Evolutionary conservation across 495 filamentous ascomycete species (phyloP).

Genomic region (Aspergillus mulundensis): DNA sequence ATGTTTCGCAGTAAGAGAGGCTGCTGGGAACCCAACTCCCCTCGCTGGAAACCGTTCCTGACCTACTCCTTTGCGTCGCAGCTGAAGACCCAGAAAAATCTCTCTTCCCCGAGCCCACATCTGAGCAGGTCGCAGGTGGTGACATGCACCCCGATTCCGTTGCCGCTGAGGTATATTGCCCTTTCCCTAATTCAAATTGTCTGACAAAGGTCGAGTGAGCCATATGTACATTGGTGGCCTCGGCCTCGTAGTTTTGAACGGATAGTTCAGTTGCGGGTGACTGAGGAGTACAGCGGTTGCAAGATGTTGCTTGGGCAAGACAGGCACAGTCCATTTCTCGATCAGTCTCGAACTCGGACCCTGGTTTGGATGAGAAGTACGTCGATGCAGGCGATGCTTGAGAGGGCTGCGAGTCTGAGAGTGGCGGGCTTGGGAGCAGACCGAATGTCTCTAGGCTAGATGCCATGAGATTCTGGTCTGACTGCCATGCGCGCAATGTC

Average conservation of each 20-base stretch:
- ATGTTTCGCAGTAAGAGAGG: conserved; percentile 40
- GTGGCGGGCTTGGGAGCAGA: conserved; percentile 39
- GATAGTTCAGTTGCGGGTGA: conserved; percentile 3
- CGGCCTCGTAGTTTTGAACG: conserved; percentile 13
- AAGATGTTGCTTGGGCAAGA: conserved; percentile 2
- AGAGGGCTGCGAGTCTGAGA: conserved; percentile 34
- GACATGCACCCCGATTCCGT: conserved; percentile 9
- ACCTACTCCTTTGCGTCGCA: conserved; percentile 30
- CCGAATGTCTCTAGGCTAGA: conserved; percentile 36
- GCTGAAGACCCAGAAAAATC: conserved; percentile 17
- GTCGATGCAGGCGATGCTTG: conserved; percentile 29
- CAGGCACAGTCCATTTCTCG: conserved; percentile 6
- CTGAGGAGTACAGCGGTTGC: conserved; percentile 16
- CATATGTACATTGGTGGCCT: conserved; percentile 34
- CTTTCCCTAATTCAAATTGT: conserved; percentile 25
- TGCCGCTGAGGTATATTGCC: conserved; percentile 13
- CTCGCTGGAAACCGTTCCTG: conserved; percentile 40
- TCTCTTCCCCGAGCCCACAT: conserved; percentile 11
- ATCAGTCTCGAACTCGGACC: conserved; percentile 15
- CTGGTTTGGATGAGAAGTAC: conserved; percentile 29
- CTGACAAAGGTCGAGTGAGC: conserved; percentile 36
- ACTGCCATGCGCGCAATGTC: conserved; percentile 39
- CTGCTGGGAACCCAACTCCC: conserved; percentile 42
- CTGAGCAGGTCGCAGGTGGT: conserved; percentile 16
- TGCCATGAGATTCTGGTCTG: conserved; percentile 37